These are phyloP conservation scores for Hygrocybe punicea DNA, from an alignment of 768 basidiomycete genomes.

Conservation along the genomic window DNA sequence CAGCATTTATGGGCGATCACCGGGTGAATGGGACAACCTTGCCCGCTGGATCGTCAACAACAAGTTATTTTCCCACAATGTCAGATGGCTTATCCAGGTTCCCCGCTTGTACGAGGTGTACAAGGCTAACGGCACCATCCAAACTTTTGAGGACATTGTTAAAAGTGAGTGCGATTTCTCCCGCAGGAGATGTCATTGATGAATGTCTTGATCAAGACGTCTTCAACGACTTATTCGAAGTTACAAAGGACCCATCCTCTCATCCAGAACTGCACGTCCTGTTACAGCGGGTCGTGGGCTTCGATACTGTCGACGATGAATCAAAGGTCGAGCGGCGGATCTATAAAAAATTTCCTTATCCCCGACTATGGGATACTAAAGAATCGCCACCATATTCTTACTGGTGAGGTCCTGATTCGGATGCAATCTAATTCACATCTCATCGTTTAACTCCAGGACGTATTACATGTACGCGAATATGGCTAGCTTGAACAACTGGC, in stretches of 20 bases:
- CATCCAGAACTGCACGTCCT: conserved; percentile 96
- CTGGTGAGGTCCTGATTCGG: conserved; percentile 54
- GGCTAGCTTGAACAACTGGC: conserved; percentile 92
- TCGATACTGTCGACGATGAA: conserved; percentile 99
- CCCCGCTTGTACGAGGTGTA: conserved; percentile 95
- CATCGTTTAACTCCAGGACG: conserved; percentile 49
- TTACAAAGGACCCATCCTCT: conserved; percentile 82
- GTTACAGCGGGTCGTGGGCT: conserved; percentile 91
- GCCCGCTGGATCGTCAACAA: conserved; percentile 95
- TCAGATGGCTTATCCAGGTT: conserved; percentile 95
- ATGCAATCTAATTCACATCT: neutral
- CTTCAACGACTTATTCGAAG: conserved; percentile 91
- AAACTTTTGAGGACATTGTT: conserved; percentile 89
- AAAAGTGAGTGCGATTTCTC: conserved; percentile 69
- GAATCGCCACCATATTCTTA: conserved; percentile 95
- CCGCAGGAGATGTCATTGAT: neutral
- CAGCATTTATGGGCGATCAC: conserved; percentile 85
- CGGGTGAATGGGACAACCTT: conserved; percentile 94
- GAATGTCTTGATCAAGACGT: conserved; percentile 59
- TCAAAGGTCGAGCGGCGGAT: conserved; percentile 89
- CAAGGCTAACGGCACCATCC: conserved; percentile 78
- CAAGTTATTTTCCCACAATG: conserved; percentile 93
- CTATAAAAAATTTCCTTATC: conserved; percentile 91
- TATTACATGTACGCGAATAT: conserved; percentile 99
- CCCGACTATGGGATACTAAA: conserved; percentile 80